Conservation (phyloP, 495 filamentous ascomycete genomes). For the Astrocystis sublimbata region DNA sequence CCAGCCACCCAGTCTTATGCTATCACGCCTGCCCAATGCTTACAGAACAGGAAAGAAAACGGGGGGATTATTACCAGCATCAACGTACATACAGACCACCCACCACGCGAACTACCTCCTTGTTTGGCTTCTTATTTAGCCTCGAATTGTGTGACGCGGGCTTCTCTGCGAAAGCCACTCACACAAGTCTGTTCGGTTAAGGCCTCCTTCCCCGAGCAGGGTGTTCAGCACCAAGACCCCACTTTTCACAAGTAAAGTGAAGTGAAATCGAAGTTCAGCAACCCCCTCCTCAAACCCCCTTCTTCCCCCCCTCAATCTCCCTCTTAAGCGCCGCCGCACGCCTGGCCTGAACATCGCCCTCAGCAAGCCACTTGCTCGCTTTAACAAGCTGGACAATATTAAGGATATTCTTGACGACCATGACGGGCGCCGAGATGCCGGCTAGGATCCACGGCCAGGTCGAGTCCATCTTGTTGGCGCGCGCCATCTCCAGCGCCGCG, state of each 20-base stretch:
- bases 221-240: too few relatives aligned
- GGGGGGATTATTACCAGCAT: too few relatives aligned
- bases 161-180: background rate
- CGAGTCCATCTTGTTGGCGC: slow-evolving; percentile 84
- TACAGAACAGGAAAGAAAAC: background rate
- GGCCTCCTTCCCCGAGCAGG: too few relatives aligned
- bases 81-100: background rate
- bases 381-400: slow-evolving; percentile 94
- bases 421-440: slow-evolving; percentile 77
- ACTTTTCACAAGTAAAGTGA: too few relatives aligned
- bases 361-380: slow-evolving; percentile 87
- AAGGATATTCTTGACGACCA: slow-evolving; percentile 88
- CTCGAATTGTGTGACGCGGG: background rate
- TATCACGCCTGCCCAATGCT: slow-evolving; percentile 23
- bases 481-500: slow-evolving; percentile 84
- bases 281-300: slow-evolving; percentile 19
- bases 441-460: slow-evolving; percentile 85
- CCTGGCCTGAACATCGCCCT: slow-evolving; percentile 71
- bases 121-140: too few relatives aligned
- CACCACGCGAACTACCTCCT: background rate
- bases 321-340: slow-evolving; percentile 51
- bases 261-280: too few relatives aligned
- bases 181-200: too few relatives aligned
- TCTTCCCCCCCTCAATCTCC: slow-evolving; percentile 39
- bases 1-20: slow-evolving; percentile 19